A percentile compares a stretch with the other conserved stretches of the same genome.
These are phyloP conservation scores for Phytophthora citrophthora DNA, from an alignment of 352 stramenopile species.

Conservation along the genomic window DNA sequence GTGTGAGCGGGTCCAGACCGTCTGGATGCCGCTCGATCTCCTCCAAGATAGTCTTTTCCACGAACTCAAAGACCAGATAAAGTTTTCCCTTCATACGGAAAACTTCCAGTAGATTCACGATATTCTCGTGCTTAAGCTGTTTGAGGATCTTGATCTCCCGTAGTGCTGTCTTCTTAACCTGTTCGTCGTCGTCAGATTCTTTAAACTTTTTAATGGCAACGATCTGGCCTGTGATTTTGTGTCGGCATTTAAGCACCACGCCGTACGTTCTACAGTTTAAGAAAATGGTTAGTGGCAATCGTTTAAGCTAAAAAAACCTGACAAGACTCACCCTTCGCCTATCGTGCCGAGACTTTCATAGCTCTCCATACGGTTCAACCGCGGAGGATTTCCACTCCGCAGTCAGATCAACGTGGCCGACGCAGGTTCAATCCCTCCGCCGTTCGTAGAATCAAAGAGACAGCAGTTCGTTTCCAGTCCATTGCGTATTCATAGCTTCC, in stretches of 20 bases:
- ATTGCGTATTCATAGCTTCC: conserved; percentile 36
- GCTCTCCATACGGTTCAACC: conserved; percentile 70
- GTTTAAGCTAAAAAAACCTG: neutral
- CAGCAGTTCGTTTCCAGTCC: conserved; percentile 38
- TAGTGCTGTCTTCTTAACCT: conserved; percentile 89
- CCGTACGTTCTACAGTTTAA: conserved; percentile 68
- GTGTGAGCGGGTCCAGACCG: conserved; percentile 63
- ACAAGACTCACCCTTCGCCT: conserved; percentile 74
- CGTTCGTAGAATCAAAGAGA: conserved; percentile 27
- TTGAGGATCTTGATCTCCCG: conserved; percentile 89
- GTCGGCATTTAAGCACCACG: conserved; percentile 87
- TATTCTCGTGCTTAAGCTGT: conserved; percentile 88
- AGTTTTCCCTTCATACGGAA: conserved; percentile 88
- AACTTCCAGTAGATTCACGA: conserved; percentile 87
- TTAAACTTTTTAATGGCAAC: conserved; percentile 95
- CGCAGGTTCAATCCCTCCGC: conserved; percentile 6
- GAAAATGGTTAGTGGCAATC: no score
- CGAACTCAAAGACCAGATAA: conserved; percentile 90
- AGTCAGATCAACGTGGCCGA: conserved; percentile 7
- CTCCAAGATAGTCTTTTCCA: conserved; percentile 90
- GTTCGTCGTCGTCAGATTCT: conserved; percentile 89
- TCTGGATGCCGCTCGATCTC: conserved; percentile 90
- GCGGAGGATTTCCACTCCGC: conserved; percentile 1
- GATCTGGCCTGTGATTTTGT: conserved; percentile 84
- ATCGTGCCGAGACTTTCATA: conserved; percentile 90